Conservation (phyloP, 2,329 filamentous ascomycete genomes). For the Colletotrichum coccodes region DNA sequence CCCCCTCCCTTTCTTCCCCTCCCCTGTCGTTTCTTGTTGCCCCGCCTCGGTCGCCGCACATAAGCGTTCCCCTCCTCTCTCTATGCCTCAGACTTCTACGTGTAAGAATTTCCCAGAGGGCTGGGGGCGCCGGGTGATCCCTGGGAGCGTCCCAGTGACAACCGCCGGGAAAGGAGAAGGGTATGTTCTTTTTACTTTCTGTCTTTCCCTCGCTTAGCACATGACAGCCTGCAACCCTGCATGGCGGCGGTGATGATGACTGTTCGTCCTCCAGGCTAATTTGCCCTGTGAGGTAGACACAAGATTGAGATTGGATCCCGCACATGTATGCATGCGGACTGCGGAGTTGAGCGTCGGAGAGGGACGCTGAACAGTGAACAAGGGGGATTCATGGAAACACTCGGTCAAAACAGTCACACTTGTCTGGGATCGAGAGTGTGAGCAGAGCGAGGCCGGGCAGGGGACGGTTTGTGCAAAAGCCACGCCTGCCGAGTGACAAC, state of each 20-base stretch:
- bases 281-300: constrained; percentile 15
- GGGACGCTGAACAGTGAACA: not conserved
- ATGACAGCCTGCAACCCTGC: constrained; percentile 25
- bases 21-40: not conserved
- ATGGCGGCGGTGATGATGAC: constrained; percentile 6
- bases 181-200: constrained; percentile 11
- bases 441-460: not conserved
- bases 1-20: not conserved
- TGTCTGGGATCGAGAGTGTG: not conserved
- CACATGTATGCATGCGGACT: not conserved
- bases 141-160: not conserved
- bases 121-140: constrained; percentile 8
- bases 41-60: not conserved
- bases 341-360: constrained; percentile 16
- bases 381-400: not conserved
- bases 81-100: not conserved
- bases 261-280: constrained; percentile 15
- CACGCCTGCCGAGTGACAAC: constrained; percentile 2
- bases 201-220: constrained; percentile 21
- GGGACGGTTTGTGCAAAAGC: not conserved
- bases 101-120: constrained; percentile 11
- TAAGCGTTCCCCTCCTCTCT: not conserved
- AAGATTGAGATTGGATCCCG: constrained; percentile 1
- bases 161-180: not conserved
- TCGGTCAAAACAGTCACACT: not conserved